Base-by-base conservation (phyloP, 129 eudicot species). In the Logfia minima region DNA sequence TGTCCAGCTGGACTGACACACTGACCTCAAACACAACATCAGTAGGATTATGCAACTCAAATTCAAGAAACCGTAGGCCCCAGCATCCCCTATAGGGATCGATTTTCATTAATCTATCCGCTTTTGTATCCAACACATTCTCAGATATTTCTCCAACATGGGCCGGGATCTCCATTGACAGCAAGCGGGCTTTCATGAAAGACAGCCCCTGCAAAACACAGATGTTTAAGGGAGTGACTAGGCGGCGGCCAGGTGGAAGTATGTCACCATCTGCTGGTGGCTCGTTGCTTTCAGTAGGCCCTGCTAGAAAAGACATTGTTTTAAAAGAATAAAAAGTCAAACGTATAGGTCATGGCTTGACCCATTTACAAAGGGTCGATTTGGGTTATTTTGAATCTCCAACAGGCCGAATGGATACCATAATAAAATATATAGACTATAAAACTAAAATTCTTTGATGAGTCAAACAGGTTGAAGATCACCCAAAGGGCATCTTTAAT, bases 131-230 rank as follows among this genome's bases (percentile, higher is more conserved):
- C 39, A 53, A 37, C 19, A 60, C 70, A 29, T 79, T 83, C 43
- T 89, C 86, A 52, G 82, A 64, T 23, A 82, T 82, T 32, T 84
- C 92, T 28, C 98, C 98, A 80, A 92, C 84, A 58, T 80, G 88
- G 35, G 98, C 96, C 4, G 97, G 98, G 78, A 91, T 94, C 79
- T 94, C 98, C 98, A 94, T 94, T n/a, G 96, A 86, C 58, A 94
- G 81, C 81, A 94, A 63, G 28, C 97, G 96, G 28, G 93, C 98
- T 83, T 89, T 94, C 70, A 89, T 86, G 72, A 94, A 91, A 62
- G 97, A 86, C 34, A 94, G 82, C 71, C 98, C 98, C 83, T 86
- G 97, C 71, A 86, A 72, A 68, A 94, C 98, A 75, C 98, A 88
- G 76, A 94, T 83, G 83, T 87, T 91, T 75, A 94, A 74, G 63